Base-by-base conservation (phyloP, 2,329 filamentous ascomycete genomes). In the Microsporum canis region DNA sequence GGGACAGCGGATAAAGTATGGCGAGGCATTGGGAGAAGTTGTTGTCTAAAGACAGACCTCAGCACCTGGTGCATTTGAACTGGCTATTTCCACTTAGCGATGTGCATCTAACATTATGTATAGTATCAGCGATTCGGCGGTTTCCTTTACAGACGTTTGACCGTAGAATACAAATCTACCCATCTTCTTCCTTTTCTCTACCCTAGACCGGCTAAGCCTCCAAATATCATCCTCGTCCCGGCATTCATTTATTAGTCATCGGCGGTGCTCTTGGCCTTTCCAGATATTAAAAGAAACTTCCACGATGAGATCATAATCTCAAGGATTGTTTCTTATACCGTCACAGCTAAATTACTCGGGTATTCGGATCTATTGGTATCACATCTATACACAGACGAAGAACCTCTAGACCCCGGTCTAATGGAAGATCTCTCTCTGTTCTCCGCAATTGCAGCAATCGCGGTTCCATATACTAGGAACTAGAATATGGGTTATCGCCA, bases 1-100 rank as follows among this genome's bases (percentile, higher is more conserved):
- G 75, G 94, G 92, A 0, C 88, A 92, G 77, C 88, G 81, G 68
- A 84, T 99, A 63, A 91, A 91, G 77, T 88, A 97, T 77, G 94
- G 94, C 2, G 82, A 99, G 77, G 85, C 88, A 5, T 73, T 99
- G 62, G 94, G 92, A 0, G 85, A 82, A 70, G 87, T 96, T 8
- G 36, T 41, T 12, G 10, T 23, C 17, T 17, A 31, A 51, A 14
- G 45, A 29, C 31, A 53, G 39, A 12, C 4, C 10, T 1, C 17
- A 23, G 1, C 17, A 23, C 17, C 17, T 23, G 17, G 17, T 23
- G 17, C 17, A 23, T 23, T 23, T 23, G 17, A 23, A 23, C 17
- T 1, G 17, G 17, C 17, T 23, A 23, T 23, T 23, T 23, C 17
- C 17, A 23, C 17, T 23, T 23, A 23, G 17, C 17, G 39, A n/a